A percentile compares a stretch with the other conserved stretches of the same genome.
Evolutionary conservation across 257 asterid species (phyloP).

Genomic region (Primulina huaijiensis): DNA sequence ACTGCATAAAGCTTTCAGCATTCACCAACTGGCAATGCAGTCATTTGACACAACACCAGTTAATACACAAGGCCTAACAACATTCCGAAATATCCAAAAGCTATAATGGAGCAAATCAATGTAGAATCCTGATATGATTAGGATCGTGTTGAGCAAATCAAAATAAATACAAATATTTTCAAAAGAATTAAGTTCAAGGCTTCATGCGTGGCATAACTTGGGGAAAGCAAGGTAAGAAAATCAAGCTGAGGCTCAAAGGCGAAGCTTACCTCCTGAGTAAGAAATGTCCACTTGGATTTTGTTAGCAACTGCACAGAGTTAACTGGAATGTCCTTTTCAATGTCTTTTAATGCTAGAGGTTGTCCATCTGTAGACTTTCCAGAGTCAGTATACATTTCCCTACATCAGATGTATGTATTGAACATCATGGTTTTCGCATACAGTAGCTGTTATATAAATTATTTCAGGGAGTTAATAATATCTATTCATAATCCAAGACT

Average conservation of each 20-base stretch:
- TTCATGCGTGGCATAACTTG: too few relatives aligned
- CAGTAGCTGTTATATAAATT: neutral
- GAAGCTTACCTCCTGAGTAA: constrained; percentile 46
- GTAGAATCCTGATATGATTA: too few relatives aligned
- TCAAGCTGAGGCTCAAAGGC: too few relatives aligned
- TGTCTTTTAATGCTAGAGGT: constrained; percentile 53
- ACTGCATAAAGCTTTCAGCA: neutral
- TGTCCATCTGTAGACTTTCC: constrained; percentile 67
- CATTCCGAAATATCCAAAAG: too few relatives aligned
- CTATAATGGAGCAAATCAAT: neutral
- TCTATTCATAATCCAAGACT: neutral
- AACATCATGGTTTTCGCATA: neutral
- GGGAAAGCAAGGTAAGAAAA: too few relatives aligned
- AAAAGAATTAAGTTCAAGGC: too few relatives aligned
- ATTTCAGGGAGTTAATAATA: too few relatives aligned
- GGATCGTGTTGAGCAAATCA: neutral
- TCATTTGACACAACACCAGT: neutral
- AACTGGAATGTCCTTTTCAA: constrained; percentile 54
- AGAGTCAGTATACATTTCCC: neutral
- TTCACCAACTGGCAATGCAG: neutral
- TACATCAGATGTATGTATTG: too few relatives aligned
- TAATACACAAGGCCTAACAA: too few relatives aligned
- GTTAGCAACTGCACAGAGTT: constrained; percentile 45
- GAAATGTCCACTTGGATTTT: constrained; percentile 73
- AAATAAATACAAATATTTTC: too few relatives aligned